Evolutionary conservation across 106 monocot genomes (phyloP).

Genomic region (Allium cepa): DNA sequence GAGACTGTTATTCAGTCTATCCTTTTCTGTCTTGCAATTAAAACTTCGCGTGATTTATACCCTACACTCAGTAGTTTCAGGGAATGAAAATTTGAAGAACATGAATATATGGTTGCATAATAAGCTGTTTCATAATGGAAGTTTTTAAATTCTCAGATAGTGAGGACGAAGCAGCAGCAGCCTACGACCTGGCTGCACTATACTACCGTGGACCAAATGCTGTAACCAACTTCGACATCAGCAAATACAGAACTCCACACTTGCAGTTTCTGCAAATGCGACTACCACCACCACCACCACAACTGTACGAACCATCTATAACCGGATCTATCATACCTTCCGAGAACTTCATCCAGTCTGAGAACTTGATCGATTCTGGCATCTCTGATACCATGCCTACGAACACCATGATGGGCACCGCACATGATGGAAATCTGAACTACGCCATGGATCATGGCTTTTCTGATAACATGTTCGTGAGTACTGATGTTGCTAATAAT

Average conservation of each 20-base stretch:
- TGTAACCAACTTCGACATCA: constrained; percentile 84
- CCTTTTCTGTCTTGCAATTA: neutral
- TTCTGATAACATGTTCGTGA: no score
- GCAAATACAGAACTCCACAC: constrained; percentile 19
- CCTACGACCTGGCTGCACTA: constrained; percentile 82
- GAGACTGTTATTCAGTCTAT: neutral
- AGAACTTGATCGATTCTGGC: no score
- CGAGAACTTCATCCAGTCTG: no score
- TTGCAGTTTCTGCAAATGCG: no score
- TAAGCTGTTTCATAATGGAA: neutral
- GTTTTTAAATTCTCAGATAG: constrained; percentile 31
- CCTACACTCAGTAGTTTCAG: neutral
- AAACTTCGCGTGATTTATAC: neutral
- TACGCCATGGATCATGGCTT: no score
- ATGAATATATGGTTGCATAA: neutral
- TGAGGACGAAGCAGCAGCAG: constrained; percentile 82
- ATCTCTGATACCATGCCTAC: no score
- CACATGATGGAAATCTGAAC: no score
- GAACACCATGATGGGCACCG: no score
- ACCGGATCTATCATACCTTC: no score
- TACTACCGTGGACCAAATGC: constrained; percentile 66
- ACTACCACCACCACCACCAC: no score
- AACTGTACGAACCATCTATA: no score
- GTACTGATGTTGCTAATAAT: no score
- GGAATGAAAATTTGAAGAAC: neutral